Evolutionary conservation across 192 early-diverging fungal genomes (phyloP), one percentile per base, ranked within the genome.

Genomic region (Haplosporangium gracile): DNA sequence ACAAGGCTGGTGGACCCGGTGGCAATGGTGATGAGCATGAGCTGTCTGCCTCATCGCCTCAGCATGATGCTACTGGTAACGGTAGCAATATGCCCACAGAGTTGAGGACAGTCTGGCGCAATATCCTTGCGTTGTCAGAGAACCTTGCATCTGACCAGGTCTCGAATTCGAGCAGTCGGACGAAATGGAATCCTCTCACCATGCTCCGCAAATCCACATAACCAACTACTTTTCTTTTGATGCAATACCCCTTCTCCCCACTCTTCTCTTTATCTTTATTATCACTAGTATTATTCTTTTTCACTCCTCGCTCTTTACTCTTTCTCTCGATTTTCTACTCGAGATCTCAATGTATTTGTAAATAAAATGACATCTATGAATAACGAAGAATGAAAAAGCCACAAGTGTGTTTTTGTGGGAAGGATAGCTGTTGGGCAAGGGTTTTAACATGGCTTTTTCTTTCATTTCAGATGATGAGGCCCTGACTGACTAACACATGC

Each of bases 191-290:
- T 16, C 45, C 72, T 11, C 34, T 80, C 65, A 86, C 75, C 20
- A 78, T 76, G 70, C 84, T 86, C n/a, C 84, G 79, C 20, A 86
- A 86, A 68, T 51, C 53, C 55, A 77, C 42, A 22, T 74, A 77
- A 40, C 60, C 29, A 29, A 29, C n/a, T 32, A 32, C 8, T 29
- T 29, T 26, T 63, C n/a, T 0, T 47, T 36, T 1, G 29, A 79
- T 26, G 32, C 49, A 45, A 43, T 60, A 51, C 39, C 39, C 70
- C 53, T 26, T 51, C 49, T 36, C n/a, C 40, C 2, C 40, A 36
- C 34, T 22, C 72, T 13, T 74, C 13, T 57, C 20, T 40, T 79
- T 79, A 63, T 68, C 34, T 72, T 43, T 40, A 71, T n/a, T 77
- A 53, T 20, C 9, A 53, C 15, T 57, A 51, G n/a, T 72, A 29